These are phyloP conservation scores for Boletus patriciae DNA, from an alignment of 768 basidiomycete genomes.

Conservation along the genomic window DNA sequence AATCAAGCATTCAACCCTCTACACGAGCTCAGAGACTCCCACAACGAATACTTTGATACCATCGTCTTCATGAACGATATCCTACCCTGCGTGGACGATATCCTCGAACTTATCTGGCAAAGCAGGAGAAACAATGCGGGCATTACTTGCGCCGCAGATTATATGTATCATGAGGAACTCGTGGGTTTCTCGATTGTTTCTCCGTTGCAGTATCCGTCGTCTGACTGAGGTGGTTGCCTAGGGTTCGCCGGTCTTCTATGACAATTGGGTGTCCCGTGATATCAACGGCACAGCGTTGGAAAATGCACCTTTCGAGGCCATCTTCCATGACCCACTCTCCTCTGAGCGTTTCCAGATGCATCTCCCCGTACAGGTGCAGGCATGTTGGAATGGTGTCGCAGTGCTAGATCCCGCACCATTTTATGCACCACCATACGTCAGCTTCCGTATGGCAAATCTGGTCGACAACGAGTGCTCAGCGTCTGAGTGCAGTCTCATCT, in stretches of 20 bases:
- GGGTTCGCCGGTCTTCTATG: conserved; percentile 93
- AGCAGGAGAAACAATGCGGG: conserved; percentile 91
- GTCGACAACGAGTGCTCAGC: conserved; percentile 91
- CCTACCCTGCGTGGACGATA: conserved; percentile 94
- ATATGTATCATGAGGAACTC: conserved; percentile 98
- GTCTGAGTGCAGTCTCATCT: conserved; percentile 92
- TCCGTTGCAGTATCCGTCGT: neutral
- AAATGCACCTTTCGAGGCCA: conserved; percentile 92
- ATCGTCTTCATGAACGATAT: conserved; percentile 99
- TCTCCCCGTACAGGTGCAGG: conserved; percentile 93
- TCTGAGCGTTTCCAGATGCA: conserved; percentile 85
- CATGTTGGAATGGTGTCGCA: conserved; percentile 98
- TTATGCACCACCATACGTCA: conserved; percentile 86
- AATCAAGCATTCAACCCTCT: conserved; percentile 96
- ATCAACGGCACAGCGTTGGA: conserved; percentile 98
- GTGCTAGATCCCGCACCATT: conserved; percentile 94
- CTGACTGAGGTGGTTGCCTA: conserved; percentile 19
- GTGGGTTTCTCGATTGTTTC: conserved; percentile 40
- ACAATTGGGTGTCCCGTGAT: conserved; percentile 98
- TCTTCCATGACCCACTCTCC: conserved; percentile 84
- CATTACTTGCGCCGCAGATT: conserved; percentile 97
- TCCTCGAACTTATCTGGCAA: conserved; percentile 98
- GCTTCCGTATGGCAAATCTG: conserved; percentile 93
- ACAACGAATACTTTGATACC: conserved; percentile 93
- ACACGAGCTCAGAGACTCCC: conserved; percentile 87